Evolutionary conservation across 495 filamentous ascomycete genomes (phyloP), one percentile per base, ranked within the genome.

Genomic region (Penicillium dipodomyicola): DNA sequence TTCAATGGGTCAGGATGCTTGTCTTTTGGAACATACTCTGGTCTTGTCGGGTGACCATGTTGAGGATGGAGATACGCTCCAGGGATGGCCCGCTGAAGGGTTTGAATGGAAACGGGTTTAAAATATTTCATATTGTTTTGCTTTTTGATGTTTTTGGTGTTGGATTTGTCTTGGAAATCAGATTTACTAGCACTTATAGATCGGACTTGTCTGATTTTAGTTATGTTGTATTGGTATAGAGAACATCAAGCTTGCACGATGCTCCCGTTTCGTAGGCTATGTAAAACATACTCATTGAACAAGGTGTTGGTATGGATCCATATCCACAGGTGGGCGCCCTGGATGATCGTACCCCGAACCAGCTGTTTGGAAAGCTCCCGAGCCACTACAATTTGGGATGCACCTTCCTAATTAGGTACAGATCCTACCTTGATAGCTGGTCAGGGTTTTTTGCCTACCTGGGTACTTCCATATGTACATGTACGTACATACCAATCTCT

Each of bases 1-100:
- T 44, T 67, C 58, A 27, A 78, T 78, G 77, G 68, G 67, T 42
- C 58, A 62, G 6, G 76, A 78, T 59, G 70, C 68, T 32, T 74
- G 74, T 55, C 54, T 79, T 49, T 45, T 80, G 25, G 75, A 80
- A 59, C 76, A 79, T 47, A 80, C 76, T 2, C 58, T 78, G 15
- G 65, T 80, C 9, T 70, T 80, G 52, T 72, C 69, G 3, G 77
- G 77, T 17, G 75, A 80, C 61, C 64, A 69, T 57, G 77, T 78
- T 3, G 75, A 76, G 22, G 67, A 68, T 45, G 69, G 65, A 2
- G 43, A 19, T 40, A 74, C 73, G 8, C 65, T 73, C 46, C 77
- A 80, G 58, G 77, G 77, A 4, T 80, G 77, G 77, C 77, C 77
- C n/a, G 77, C 72, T 3, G 75, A 76, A 35, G 65, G 60, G 43